These are phyloP conservation scores for Paecilomyces dactylethromorphus DNA, from an alignment of 2,329 filamentous ascomycete species.

Conservation along the genomic window DNA sequence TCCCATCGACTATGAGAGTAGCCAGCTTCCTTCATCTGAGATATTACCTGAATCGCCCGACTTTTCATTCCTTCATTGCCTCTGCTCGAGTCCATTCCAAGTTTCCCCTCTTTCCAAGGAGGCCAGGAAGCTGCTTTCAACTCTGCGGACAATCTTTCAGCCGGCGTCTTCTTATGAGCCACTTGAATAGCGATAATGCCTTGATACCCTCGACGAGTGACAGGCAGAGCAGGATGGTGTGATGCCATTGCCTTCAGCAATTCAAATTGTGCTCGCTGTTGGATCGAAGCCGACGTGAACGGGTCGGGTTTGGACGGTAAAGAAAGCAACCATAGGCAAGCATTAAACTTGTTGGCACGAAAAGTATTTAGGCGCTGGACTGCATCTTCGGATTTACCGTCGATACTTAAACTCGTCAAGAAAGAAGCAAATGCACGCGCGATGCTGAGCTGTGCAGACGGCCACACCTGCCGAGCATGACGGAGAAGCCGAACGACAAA, in stretches of 20 bases:
- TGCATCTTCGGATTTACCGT: not conserved
- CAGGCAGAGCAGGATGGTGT: constrained; percentile 46
- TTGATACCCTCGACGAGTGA: constrained; percentile 54
- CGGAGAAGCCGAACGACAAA: constrained; percentile 43
- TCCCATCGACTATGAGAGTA: constrained; percentile 50
- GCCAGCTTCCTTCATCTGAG: constrained; percentile 54
- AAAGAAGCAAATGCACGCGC: constrained; percentile 32
- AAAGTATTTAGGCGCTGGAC: constrained; percentile 11
- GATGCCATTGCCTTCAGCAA: constrained; percentile 53
- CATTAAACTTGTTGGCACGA: constrained; percentile 43
- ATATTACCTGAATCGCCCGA: constrained; percentile 49
- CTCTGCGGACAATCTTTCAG: constrained; percentile 52
- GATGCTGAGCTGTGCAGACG: constrained; percentile 38
- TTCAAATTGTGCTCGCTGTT: constrained; percentile 53
- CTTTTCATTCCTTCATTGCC: constrained; percentile 51
- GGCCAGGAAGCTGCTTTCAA: constrained; percentile 58
- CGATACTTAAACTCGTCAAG: constrained; percentile 15
- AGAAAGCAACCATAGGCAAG: constrained; percentile 42
- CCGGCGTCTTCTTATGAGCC: constrained; percentile 48
- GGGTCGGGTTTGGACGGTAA: constrained; percentile 43
- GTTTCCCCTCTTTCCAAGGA: constrained; percentile 57
- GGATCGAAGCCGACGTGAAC: constrained; percentile 41
- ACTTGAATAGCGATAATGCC: constrained; percentile 52
- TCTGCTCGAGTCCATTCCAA: constrained; percentile 54
- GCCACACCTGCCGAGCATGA: constrained; percentile 46